Conservation (phyloP, 331 rosid genomes). For the Spiraea crenata region DNA sequence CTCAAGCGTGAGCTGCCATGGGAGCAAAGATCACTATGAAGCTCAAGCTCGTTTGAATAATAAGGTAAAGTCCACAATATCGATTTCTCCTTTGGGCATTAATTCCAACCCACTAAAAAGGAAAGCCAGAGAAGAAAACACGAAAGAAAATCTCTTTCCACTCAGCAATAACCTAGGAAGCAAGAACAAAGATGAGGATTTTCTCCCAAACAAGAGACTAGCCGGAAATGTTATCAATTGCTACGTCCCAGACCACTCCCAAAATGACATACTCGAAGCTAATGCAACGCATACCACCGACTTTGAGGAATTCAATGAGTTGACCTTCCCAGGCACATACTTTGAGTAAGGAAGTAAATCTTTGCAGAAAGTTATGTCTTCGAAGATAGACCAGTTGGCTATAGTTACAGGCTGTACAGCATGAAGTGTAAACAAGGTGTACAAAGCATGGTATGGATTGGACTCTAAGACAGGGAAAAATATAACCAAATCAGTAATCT, state of each 20-base stretch:
- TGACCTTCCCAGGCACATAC: slow-evolving; percentile 34
- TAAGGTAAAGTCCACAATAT: slow-evolving; percentile 33
- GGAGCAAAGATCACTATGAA: slow-evolving; percentile 23
- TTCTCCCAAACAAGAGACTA: slow-evolving; percentile 25
- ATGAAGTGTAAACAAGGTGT: slow-evolving; percentile 4
- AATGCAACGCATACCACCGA: slow-evolving; percentile 25
- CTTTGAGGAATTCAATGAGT: slow-evolving; percentile 40
- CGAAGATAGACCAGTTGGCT: background rate
- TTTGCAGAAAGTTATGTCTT: background rate
- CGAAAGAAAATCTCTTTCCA: slow-evolving; percentile 32
- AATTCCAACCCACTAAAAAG: slow-evolving; percentile 29
- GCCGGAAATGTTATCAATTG: slow-evolving; percentile 19
- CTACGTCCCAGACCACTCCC: slow-evolving; percentile 33
- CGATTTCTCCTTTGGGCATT: slow-evolving; percentile 35
- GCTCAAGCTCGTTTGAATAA: slow-evolving; percentile 28
- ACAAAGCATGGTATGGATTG: background rate
- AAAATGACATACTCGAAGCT: slow-evolving; percentile 30
- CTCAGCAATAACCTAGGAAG: slow-evolving; percentile 25
- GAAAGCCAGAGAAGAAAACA: slow-evolving; percentile 38
- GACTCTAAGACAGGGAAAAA: background rate
- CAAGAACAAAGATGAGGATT: slow-evolving; percentile 23
- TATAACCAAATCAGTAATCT: background rate
- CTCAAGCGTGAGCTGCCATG: slow-evolving; percentile 28
- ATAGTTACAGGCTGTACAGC: background rate
- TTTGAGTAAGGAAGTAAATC: slow-evolving; percentile 15